A percentile compares a stretch with the other conserved stretches of the same genome.
phyloP scores from a whole-genome alignment of 2,329 filamentous ascomycete genomes.

The Lachnellula subtilissima region DNA sequence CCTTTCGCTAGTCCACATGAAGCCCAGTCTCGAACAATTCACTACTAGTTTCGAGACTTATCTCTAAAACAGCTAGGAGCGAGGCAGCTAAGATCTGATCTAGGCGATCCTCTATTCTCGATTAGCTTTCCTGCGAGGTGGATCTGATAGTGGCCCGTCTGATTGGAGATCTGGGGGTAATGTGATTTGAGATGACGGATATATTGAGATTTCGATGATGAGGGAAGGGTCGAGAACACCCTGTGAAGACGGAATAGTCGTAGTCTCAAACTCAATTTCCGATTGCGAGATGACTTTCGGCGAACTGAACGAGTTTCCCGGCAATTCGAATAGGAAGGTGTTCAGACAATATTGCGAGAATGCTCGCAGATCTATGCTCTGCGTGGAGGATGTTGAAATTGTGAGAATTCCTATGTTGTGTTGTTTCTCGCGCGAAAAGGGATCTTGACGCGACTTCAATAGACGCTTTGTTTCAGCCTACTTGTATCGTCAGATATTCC shows the following conservation, averaged over 20 bases:
- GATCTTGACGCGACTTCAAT: constrained; percentile 6
- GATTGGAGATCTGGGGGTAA: neutral
- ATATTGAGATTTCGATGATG: constrained; percentile 11
- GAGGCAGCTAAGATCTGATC: constrained; percentile 1
- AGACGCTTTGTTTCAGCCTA: constrained; percentile 6
- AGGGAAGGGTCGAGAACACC: constrained; percentile 15
- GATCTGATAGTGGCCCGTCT: neutral
- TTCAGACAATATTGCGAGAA: neutral
- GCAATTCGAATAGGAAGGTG: neutral
- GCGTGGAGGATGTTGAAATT: neutral
- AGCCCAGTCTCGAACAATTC: neutral
- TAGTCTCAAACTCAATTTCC: constrained; percentile 16
- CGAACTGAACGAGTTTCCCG: neutral
- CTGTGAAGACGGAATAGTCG: neutral
- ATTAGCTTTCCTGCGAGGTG: neutral
- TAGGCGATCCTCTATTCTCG: neutral
- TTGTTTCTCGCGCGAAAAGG: neutral
- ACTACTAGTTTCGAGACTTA: neutral
- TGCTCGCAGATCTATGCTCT: constrained; percentile 9
- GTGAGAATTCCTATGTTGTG: neutral
- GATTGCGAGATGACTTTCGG: constrained; percentile 9
- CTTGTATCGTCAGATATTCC: constrained; percentile 11
- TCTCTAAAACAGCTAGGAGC: neutral
- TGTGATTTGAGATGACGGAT: constrained; percentile 6
- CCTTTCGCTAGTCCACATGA: neutral